Percentiles rank a stretch among this genome's conserved stretches.
Evolutionary conservation across 768 basidiomycete genomes (phyloP).

Genomic region (Hortiboletus flavorubellus): DNA sequence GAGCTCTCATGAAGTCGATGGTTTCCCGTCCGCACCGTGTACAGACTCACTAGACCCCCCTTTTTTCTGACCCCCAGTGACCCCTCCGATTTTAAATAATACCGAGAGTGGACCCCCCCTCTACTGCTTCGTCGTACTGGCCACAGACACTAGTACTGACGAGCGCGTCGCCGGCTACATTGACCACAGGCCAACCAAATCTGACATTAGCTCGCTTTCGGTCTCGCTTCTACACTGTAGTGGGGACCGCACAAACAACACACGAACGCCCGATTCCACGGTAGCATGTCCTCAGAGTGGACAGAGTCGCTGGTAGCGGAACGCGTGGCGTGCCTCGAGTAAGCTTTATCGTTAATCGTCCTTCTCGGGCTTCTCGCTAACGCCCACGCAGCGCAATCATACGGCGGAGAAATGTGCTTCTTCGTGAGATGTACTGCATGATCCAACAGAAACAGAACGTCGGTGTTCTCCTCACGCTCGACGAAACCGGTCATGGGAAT

Average conservation of each 20-base stretch:
- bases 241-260: conserved; percentile 1
- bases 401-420: conserved; percentile 63
- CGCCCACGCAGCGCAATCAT: conserved; percentile 50
- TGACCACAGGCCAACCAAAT: background rate
- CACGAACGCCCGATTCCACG: background rate
- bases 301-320: conserved; percentile 37
- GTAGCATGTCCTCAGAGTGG: conserved; percentile 25
- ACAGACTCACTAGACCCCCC: conserved; percentile 3
- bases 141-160: background rate
- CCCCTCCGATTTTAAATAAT: conserved; percentile 2
- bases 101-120: conserved; percentile 7
- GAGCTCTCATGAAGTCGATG: background rate
- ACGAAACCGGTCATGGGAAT: conserved; percentile 33
- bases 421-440: conserved; percentile 69
- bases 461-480: conserved; percentile 37
- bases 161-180: conserved; percentile 9
- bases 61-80: background rate
- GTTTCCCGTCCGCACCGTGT: no score
- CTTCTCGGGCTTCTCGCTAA: background rate
- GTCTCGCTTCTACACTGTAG: background rate
- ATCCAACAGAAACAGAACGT: conserved; percentile 50
- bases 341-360: conserved; percentile 5
- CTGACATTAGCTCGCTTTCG: background rate
- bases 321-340: conserved; percentile 35
- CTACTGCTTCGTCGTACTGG: background rate